Evolutionary conservation across 2,329 filamentous ascomycete genomes (phyloP), one percentile per base, ranked within the genome.

Genomic region (Paracamarosporium sp.): DNA sequence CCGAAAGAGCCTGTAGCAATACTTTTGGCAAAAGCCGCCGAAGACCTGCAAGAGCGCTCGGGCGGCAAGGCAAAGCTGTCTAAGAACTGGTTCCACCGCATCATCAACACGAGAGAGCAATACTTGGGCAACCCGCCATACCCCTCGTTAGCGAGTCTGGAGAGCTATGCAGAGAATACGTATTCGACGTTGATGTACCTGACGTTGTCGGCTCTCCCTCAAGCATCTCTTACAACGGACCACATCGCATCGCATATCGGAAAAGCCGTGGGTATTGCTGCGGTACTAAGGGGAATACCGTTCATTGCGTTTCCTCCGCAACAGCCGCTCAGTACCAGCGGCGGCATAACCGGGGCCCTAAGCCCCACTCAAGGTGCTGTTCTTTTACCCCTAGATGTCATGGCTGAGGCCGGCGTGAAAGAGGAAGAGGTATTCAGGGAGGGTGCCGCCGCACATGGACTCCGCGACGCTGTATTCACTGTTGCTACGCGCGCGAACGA

Each of bases 401-500:
- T 98, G 91, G 90, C 91, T 0, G 88, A 94, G 65, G 81, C 86
- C 5, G 89, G 89, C 1, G 85, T 98, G 0, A 87, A 87, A 51
- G 94, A 98, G 74, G 95, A 99, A 73, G 91, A 97, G 41, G 89
- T 99, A 0, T 91, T 96, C 58, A 86, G 94, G 8, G 83, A 88
- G 40, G 94, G 93, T 0, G 88, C 90, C 0, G 80, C 86, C n/a
- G 94, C 94, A 0, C 82, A 87, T 0, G 93, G 93, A 0, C 82
- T 98, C 17, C 88, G 90, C 59, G 94, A 99, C 76, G 94, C 93
- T 3, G 87, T 98, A 0, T 99, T 98, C 77, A 85, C 87, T 4
- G 92, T 99, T 13, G 95, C 95, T 0, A 99, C 95, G 0, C 86
- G 94, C 35, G 95, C 95, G 6, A 96, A 96, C 71, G 95, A 99